Percentiles rank a stretch among this genome's conserved stretches.
Evolutionary conservation across 805 yeast species (phyloP).

Genomic region (Nakazawaea ishiwadae): DNA sequence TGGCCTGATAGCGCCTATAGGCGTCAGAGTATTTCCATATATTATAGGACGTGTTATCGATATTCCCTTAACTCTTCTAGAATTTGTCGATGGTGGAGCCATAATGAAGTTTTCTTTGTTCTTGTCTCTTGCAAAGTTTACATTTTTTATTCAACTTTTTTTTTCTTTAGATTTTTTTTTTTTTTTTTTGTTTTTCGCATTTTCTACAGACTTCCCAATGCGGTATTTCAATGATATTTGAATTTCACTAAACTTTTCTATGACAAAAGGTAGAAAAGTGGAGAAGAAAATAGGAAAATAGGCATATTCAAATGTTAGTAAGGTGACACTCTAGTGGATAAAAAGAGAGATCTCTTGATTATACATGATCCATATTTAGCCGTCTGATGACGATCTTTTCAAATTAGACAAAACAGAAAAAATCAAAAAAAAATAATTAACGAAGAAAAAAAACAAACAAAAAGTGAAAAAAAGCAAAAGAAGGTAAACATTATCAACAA

Average conservation of each 20-base stretch:
- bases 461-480: not conserved
- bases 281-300: no score
- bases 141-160: not conserved
- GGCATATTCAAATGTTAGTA: no score
- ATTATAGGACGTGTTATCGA: constrained; percentile 74
- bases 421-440: not conserved
- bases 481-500: not conserved
- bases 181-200: no score
- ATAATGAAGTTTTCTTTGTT: constrained; percentile 13
- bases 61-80: constrained; percentile 39
- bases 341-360: no score
- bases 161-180: no score
- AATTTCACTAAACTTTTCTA: no score
- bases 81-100: constrained; percentile 28
- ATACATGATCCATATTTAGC: not conserved
- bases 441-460: not conserved
- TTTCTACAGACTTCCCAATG: no score
- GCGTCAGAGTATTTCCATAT: constrained; percentile 78
- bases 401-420: not conserved
- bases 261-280: no score
- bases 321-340: no score
- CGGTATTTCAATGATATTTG: no score
- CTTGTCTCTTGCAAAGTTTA: not conserved
- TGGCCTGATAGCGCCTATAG: constrained; percentile 42
- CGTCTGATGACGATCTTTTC: not conserved